A percentile compares a stretch with the other conserved stretches of the same genome.
Conservation (phyloP, 2,329 filamentous ascomycete genomes). For the Ambrosiella cleistominuta region DNA sequence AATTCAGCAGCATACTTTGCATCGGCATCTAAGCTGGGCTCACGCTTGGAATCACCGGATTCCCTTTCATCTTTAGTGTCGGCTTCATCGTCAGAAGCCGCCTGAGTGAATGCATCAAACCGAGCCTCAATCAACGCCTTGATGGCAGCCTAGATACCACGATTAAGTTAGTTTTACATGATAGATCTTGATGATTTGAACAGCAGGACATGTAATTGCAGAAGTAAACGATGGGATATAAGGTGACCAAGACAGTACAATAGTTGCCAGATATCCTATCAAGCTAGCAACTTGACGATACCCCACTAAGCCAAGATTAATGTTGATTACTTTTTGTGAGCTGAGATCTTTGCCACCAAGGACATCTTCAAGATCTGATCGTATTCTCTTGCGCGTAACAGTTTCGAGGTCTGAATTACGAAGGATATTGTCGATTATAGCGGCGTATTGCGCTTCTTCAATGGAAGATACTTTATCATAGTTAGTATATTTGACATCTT, state of each 20-base stretch:
- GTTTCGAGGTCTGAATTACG: conserved; percentile 40
- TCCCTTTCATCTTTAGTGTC: conserved; percentile 1
- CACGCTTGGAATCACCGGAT: conserved; percentile 16
- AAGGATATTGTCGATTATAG: conserved; percentile 43
- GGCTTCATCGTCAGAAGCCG: conserved; percentile 20
- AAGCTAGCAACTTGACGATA: too few species aligned
- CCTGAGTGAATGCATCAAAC: conserved; percentile 50
- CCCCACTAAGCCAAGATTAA: too few species aligned
- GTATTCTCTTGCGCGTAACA: conserved; percentile 46
- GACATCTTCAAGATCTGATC: conserved; percentile 35
- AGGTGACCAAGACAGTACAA: background rate
- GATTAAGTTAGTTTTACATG: background rate
- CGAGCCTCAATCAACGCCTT: conserved; percentile 56
- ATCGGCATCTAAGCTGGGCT: conserved; percentile 46
- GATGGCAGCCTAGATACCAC: conserved; percentile 39
- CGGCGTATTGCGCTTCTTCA: conserved; percentile 35
- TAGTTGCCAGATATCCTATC: too few species aligned
- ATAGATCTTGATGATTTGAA: background rate
- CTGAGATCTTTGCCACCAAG: conserved; percentile 40
- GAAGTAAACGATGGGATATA: background rate
- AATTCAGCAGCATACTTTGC: conserved; percentile 72
- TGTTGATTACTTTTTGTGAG: conserved; percentile 34
- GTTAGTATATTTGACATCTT: background rate
- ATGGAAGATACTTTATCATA: conserved; percentile 27
- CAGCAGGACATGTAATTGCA: background rate